Base-by-base conservation (phyloP, 1,139 yeast species). In the Zygosaccharomyces sapae region DNA sequence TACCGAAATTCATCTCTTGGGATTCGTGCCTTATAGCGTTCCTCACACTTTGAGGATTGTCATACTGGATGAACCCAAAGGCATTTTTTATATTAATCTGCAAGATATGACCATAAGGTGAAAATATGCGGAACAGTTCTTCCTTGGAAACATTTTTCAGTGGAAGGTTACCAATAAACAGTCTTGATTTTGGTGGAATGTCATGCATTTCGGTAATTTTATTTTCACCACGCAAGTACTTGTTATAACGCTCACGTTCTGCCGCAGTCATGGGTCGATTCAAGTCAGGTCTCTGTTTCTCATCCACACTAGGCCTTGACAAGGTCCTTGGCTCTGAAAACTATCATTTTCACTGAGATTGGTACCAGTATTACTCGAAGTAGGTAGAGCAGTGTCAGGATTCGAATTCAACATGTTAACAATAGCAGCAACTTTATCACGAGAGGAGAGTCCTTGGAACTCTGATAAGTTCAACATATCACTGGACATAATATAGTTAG, bases 141-240 rank as follows among this genome's bases (percentile, higher is more conserved):
- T 78, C 81, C 56, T 86, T 86, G 8, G 82, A 72, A 24, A 83
- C 74, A 25, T 83, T 76, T 52, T 83, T 85, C 7, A 85, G 79
- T 2, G 96, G 92, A 50, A 89, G 70, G 62, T 88, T 88, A 42
- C 95, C 95, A 49, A 87, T 78, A 62, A 88, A 89, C 41, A 89
- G 69, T 61, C 96, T 75, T 55, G 95, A 86, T 37, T 84, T 86
- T 44, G 81, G 77, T 1, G 92, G 94, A 56, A 82, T 84, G 44
- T 78, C 78, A 47, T 81, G 86, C 79, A 87, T 80, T 46, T 65
- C 68, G 1, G 68, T 63, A 36, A 65, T 62, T 40, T 59, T 63
- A 52, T 74, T 75, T 61, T 81, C 75, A 53, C 73, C 67, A 54
- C 72, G 67, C 42, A 76, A 59, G 48, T 77, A 75, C 24, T 63